Base-by-base conservation (phyloP, 2,329 filamentous ascomycete species). In the Trichoderma afroharzianum region DNA sequence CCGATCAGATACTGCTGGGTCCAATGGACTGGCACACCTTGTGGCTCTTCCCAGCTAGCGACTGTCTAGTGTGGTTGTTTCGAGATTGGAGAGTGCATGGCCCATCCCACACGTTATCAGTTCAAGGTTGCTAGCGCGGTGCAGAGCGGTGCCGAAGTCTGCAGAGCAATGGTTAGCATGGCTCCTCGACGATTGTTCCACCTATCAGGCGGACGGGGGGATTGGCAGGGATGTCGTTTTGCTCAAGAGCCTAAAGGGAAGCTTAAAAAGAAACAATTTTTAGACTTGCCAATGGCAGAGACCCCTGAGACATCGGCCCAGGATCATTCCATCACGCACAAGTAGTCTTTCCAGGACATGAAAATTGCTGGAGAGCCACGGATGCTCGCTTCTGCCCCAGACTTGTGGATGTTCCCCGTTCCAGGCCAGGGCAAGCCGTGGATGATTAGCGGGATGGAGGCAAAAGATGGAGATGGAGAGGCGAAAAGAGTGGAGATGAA, bases 261-360 rank as follows among this genome's bases (percentile, higher is more conserved):
- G 64, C 64, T 68, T 68, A 68, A 68, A 68, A 59, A 68, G 36
- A 68, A 68, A 61, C 33, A 66, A 59, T 68, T 21, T 32, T 32
- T 59, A 32, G 43, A 24, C 55, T 68, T 43, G 43, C 64, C 63
- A 57, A 58, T 28, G 33, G 53, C 18, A 43, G 50, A 11, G n/a
- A 6, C 9, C 14, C 21, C 8, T 11, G 24, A 12, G 6, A 21
- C n/a, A 24, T 24, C 11, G 47, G 11, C 47, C 47, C 47, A 53
- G 47, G 5, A 24, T 53, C 47, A 14, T 53, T 24, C 21, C 47
- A 53, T 53, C 9, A 8, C 21, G 47, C n/a, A 14, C 47, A 53
- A 53, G 47, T 8, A 24, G 47, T 14, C n/a, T 6, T 53, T 24
- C 11, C 11, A 14, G 57, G 57, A 12, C 30, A n/a, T 9, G 57